phyloP scores from a whole-genome alignment of 345 rosid species.

The rapeseed (Brassica napus) region DNA sequence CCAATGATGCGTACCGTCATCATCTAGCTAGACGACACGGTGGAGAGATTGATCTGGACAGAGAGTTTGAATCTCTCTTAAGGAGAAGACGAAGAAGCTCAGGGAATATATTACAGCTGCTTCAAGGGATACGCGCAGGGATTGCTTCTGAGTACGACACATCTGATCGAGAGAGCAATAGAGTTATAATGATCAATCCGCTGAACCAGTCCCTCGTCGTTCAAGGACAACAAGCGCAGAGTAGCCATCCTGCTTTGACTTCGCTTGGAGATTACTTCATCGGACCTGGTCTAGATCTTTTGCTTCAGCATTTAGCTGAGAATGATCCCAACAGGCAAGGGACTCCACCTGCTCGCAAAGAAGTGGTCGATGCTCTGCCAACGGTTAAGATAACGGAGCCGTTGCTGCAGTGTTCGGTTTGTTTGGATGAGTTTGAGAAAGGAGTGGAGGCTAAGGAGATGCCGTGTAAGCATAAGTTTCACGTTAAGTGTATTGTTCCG shows the following conservation, averaged over 20 bases:
- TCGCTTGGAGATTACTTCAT: slow-evolving; percentile 83
- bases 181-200: slow-evolving; percentile 65
- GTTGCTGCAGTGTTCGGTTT: neutral
- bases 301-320: slow-evolving; percentile 88
- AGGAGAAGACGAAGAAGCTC: slow-evolving; percentile 77
- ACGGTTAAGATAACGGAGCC: slow-evolving; percentile 38
- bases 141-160: slow-evolving; percentile 65
- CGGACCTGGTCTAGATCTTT: slow-evolving; percentile 80
- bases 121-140: slow-evolving; percentile 79
- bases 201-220: slow-evolving; percentile 55
- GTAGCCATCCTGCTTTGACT: slow-evolving; percentile 39
- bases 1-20: slow-evolving; percentile 24
- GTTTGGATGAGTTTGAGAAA: neutral
- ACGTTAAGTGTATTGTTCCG: slow-evolving; percentile 45
- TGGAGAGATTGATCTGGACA: slow-evolving; percentile 58
- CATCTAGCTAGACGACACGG: slow-evolving; percentile 44
- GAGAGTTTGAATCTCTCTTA: slow-evolving; percentile 63
- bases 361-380: neutral
- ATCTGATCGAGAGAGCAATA: slow-evolving; percentile 37
- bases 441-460: neutral
- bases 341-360: slow-evolving; percentile 70
- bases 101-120: slow-evolving; percentile 64
- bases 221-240: slow-evolving; percentile 39
- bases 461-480: slow-evolving; percentile 4
- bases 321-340: slow-evolving; percentile 33